phyloP scores from a whole-genome alignment of 345 rosid genomes.

The Salix purpurea region DNA sequence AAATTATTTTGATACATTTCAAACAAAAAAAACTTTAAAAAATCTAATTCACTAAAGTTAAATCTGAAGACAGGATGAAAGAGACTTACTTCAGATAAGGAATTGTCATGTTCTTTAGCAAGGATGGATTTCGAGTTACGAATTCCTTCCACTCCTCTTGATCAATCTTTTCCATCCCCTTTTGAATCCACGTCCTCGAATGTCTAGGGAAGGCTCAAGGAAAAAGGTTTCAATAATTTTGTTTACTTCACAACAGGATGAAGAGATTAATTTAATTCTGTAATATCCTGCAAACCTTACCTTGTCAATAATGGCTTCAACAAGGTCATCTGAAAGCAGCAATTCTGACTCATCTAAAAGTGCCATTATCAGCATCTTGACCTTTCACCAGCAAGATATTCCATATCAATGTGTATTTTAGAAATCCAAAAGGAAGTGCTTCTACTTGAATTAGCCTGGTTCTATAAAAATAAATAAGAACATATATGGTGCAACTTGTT shows the following conservation, averaged over 20 bases:
- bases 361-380: constrained; percentile 39
- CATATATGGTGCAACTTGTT: too few species aligned
- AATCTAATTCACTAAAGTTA: too few species aligned
- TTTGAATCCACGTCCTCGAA: constrained; percentile 40
- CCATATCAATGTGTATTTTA: too few species aligned
- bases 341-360: constrained; percentile 43
- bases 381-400: constrained; percentile 12
- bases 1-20: too few species aligned
- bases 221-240: not conserved
- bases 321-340: constrained; percentile 32
- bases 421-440: too few species aligned
- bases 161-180: constrained; percentile 45
- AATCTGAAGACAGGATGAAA: not conserved
- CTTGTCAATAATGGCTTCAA: constrained; percentile 38
- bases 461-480: too few species aligned
- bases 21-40: too few species aligned
- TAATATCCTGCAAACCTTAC: constrained; percentile 12
- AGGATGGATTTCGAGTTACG: constrained; percentile 26
- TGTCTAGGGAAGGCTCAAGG: constrained; percentile 23
- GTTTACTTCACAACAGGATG: not conserved
- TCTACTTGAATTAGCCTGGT: too few species aligned
- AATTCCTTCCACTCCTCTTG: constrained; percentile 36
- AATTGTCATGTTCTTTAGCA: constrained; percentile 45
- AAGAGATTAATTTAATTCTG: not conserved
- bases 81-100: constrained; percentile 39